Evolutionary conservation across 2,329 filamentous ascomycete species (phyloP), one percentile per base, ranked within the genome.

Genomic region (Apiospora rasikravindrae): DNA sequence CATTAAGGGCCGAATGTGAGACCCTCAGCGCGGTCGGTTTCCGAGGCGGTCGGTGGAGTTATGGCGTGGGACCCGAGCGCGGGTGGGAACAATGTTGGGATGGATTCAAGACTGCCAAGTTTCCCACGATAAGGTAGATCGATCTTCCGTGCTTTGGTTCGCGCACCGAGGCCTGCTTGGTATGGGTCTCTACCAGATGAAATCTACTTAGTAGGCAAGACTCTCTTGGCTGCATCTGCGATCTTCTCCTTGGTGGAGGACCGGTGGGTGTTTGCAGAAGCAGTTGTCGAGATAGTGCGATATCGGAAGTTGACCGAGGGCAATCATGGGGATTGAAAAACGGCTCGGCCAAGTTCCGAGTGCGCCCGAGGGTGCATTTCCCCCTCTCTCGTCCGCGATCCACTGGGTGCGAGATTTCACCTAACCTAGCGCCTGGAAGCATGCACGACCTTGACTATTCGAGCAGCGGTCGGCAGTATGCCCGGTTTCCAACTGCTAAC

Each of bases 1-100:
- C 29, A 64, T 64, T 64, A 64, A 64, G 57, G 57, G 57, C 57
- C 57, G 57, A 64, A 40, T 64, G 4, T 40, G 10, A 64, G 57
- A 64, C 57, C 57, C 33, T 40, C 33, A 24, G 24, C 10, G 19
- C 33, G 19, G 33, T 64, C 57, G 57, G 57, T 40, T 64, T 40
- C 57, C 57, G 57, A 64, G 10, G 8, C 10, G 8, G 19, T 40
- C 57, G 57, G 57, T 64, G 57, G 57, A 64, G 57, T 40, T 64
- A 64, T 11, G 53, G 29, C 57, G 57, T 64, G 57, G 57, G 40
- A 10, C 57, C 57, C 57, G 57, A 64, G 33, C 22, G 49, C 8
- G 57, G 33, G 33, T 64, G 57, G 57, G 13, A 33, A 24, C 22
- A 13, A 57, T 4, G 8, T 40, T n/a, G 57, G 22, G 22, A 64